A percentile compares a stretch with the other conserved stretches of the same genome.
Evolutionary conservation across 2,329 filamentous ascomycete genomes (phyloP).

Genomic region (Sordariomycetes sp.): DNA sequence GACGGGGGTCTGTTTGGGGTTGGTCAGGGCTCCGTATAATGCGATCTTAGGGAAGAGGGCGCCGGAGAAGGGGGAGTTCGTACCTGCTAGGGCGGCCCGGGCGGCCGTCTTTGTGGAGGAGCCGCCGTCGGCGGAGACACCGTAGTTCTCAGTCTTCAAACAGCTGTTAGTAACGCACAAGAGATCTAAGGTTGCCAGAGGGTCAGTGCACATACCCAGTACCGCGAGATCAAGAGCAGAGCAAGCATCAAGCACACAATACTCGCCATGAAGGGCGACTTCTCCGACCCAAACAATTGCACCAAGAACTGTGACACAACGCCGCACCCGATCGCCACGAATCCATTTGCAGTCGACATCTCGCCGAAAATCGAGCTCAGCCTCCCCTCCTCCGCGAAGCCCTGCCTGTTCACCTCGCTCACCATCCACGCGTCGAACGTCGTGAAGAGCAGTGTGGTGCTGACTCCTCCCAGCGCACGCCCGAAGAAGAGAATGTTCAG

Average conservation of each 20-base stretch:
- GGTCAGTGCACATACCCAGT: not conserved
- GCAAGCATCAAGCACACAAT: not conserved
- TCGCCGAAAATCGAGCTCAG: not conserved
- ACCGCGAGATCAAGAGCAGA: not conserved
- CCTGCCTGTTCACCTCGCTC: slow-evolving; percentile 35
- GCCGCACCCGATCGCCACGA: not conserved
- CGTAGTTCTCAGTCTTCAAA: slow-evolving; percentile 12
- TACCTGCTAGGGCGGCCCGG: not conserved
- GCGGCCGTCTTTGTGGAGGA: not conserved
- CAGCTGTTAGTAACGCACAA: not conserved
- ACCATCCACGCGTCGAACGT: slow-evolving; percentile 50
- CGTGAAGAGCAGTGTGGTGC: slow-evolving; percentile 42
- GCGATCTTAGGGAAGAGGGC: not conserved
- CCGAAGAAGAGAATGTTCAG: slow-evolving; percentile 34
- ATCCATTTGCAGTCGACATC: not conserved
- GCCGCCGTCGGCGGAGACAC: slow-evolving; percentile 2
- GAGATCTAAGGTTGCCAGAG: not conserved
- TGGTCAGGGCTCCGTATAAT: not conserved
- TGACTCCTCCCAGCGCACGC: slow-evolving; percentile 38
- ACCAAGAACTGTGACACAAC: not conserved
- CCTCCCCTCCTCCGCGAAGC: slow-evolving; percentile 14
- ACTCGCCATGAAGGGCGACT: not conserved
- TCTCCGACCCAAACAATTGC: not conserved
- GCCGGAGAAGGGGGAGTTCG: not conserved
- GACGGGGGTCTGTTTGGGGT: slow-evolving; percentile 11